Conservation (phyloP, 345 rosid genomes). For the Acer yangbiense region DNA sequence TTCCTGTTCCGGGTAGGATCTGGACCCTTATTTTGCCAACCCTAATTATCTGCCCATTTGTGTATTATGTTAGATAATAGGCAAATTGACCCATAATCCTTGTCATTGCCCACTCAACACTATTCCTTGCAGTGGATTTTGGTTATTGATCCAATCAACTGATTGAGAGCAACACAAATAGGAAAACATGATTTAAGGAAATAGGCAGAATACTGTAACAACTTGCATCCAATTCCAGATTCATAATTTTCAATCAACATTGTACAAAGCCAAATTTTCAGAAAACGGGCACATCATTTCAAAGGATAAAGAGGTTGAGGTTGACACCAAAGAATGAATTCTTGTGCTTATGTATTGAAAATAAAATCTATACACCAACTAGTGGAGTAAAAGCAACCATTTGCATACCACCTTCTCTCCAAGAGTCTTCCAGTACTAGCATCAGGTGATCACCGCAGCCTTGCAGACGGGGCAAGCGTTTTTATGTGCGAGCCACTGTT, state of each 20-base stretch:
- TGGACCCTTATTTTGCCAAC: no score
- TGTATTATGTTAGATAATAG: no score
- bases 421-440: conserved; percentile 27
- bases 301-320: neutral
- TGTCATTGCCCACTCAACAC: no score
- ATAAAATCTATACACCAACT: conserved; percentile 44
- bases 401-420: neutral
- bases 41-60: no score
- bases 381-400: conserved; percentile 15
- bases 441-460: conserved; percentile 50
- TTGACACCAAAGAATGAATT: conserved; percentile 30
- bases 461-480: conserved; percentile 89
- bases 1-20: no score
- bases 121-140: no score
- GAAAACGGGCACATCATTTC: conserved; percentile 12
- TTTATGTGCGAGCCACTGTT: conserved; percentile 82
- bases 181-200: neutral
- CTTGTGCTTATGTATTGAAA: conserved; percentile 27
- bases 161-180: no score
- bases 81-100: no score
- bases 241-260: conserved; percentile 22
- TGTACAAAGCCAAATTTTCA: neutral
- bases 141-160: no score
- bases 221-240: conserved; percentile 12
- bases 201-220: neutral